Evolutionary conservation across 225 moss, liverwort and hornwort genomes (phyloP), one percentile per base, ranked within the genome.

Genomic region (Bryoerythrophyllum caledonicum): DNA sequence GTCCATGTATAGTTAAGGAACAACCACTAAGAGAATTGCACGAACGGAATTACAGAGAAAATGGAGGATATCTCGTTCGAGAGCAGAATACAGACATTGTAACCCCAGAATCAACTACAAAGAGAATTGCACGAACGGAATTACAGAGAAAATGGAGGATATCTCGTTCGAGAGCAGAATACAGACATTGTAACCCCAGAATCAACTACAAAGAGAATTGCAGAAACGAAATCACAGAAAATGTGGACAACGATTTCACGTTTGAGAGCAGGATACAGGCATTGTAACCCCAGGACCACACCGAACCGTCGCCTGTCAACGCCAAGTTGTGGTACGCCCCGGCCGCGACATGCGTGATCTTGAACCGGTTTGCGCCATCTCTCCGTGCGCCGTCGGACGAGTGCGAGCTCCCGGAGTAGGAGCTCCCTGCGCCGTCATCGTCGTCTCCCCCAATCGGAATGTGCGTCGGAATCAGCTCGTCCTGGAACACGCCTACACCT

Each of bases 251-350:
- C 13, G 5, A 48, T 19, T 19, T 19, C 48, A 49, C 19, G 48
- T 0, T 35, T 68, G 27, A 69, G 56, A 46, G 72, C 59, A 65
- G 78, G 78, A 78, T 78, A 78, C 78, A 78, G 66, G 78, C 78
- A 66, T 86, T 82, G 82, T 65, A 86, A 67, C 86, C 86, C 86
- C 86, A 86, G 2, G 86, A 86, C 82, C 82, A 86, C 65, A 86
- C 71, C 5, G 71, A 59, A 35, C 82, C 86, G 19, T 80, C 86
- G 9, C 49, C 72, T 37, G 72, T 52, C 38, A 86, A 28, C 13
- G 80, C 82, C 25, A 86, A 80, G 38, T 76, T 86, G 71, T 86
- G 86, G 37, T 82, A 74, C 27, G 86, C 79, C 17, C 86, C 86
- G 12, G 86, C 82, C 6, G 82, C 82, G 34, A 83, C 76, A 20